Evolutionary conservation across 257 asterid species (phyloP).

Genomic region (Lithospermum erythrorhizon): DNA sequence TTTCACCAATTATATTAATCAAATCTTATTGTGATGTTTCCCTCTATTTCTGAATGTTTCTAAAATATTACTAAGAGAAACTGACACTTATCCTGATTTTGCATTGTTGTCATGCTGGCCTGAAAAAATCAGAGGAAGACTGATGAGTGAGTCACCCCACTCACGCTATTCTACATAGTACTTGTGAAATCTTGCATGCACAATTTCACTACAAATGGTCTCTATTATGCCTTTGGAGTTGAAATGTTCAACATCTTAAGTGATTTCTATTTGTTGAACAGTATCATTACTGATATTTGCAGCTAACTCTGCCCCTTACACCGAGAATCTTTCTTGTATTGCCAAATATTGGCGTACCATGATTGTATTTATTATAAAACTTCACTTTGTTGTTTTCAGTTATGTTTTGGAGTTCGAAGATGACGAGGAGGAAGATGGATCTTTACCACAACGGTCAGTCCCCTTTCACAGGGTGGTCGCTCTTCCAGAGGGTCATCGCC

Average conservation of each 20-base stretch:
- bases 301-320: too few relatives aligned
- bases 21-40: not conserved
- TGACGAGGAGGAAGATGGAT: slow-evolving; percentile 93
- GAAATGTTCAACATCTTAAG: not conserved
- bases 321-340: too few relatives aligned
- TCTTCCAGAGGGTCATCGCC: slow-evolving; percentile 73
- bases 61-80: slow-evolving; percentile 7
- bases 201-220: not conserved
- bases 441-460: slow-evolving; percentile 65
- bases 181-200: not conserved
- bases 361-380: not conserved
- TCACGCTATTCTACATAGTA: not conserved
- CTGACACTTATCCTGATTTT: slow-evolving; percentile 23
- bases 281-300: too few relatives aligned
- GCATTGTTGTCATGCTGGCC: slow-evolving; percentile 20
- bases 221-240: not conserved
- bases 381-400: slow-evolving; percentile 31
- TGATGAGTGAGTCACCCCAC: slow-evolving; percentile 65
- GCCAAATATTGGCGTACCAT: too few relatives aligned
- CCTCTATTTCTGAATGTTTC: not conserved
- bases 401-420: slow-evolving; percentile 70
- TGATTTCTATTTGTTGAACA: not conserved
- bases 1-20: not conserved
- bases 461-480: slow-evolving; percentile 88
- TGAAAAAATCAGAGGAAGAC: slow-evolving; percentile 55